Percentiles rank a stretch among this genome's conserved stretches.
phyloP scores from a whole-genome alignment of 371 early-diverging fungal genomes.

The Zancudomyces culisetae region DNA sequence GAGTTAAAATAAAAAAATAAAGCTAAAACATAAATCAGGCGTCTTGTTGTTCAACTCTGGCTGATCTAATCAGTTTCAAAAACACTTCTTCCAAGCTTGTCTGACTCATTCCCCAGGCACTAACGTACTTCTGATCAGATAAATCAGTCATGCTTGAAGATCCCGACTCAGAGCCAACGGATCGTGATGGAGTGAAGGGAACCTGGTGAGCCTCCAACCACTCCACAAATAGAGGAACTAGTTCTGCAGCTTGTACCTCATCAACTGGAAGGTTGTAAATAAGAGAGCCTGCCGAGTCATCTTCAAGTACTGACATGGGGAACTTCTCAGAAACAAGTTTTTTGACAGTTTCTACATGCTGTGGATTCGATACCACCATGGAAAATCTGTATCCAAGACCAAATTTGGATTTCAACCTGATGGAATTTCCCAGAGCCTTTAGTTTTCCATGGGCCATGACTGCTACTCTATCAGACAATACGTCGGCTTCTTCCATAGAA shows the following conservation, averaged over 20 bases:
- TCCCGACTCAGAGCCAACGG: not conserved
- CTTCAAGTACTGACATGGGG: conserved; percentile 18
- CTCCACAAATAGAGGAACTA: not conserved
- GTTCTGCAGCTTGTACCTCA: conserved; percentile 12
- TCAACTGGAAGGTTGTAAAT: conserved; percentile 36
- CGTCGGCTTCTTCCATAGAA: conserved; percentile 64
- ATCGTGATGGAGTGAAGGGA: not conserved
- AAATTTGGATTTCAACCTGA: conserved; percentile 43
- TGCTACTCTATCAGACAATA: conserved; percentile 32
- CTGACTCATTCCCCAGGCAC: conserved; percentile 49
- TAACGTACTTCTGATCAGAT: conserved; percentile 19
- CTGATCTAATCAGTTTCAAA: conserved; percentile 28
- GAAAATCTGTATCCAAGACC: conserved; percentile 36
- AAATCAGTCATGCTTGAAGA: conserved; percentile 5
- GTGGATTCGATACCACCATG: conserved; percentile 4
- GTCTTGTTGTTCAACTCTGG: conserved; percentile 14
- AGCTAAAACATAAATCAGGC: too few species aligned
- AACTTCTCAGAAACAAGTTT: conserved; percentile 28
- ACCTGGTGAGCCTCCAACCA: conserved; percentile 3
- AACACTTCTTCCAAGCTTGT: conserved; percentile 41
- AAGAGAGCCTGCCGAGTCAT: conserved; percentile 28
- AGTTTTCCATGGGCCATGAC: conserved; percentile 55
- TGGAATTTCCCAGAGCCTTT: conserved; percentile 36
- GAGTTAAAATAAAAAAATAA: too few species aligned
- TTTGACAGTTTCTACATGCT: conserved; percentile 27